A percentile compares a stretch with the other conserved stretches of the same genome.
Evolutionary conservation across 2,329 filamentous ascomycete species (phyloP).

Genomic region (Colletotrichum euphorbiae): DNA sequence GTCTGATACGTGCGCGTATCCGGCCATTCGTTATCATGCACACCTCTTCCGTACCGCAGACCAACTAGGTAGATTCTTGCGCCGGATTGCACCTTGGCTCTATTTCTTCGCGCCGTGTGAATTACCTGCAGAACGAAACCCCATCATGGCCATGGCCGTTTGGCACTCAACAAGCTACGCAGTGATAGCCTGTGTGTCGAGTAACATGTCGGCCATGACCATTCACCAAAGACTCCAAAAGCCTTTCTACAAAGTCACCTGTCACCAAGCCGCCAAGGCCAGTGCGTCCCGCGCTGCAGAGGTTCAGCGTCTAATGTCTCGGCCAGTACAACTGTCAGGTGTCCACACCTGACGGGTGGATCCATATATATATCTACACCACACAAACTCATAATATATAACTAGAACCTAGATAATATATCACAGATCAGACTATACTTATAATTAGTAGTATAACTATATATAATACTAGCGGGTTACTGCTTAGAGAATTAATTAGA

Average conservation of each 20-base stretch:
- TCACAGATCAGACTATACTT: too few species aligned
- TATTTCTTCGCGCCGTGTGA: neutral
- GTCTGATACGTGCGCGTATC: conserved; percentile 8
- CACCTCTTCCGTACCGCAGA: too few species aligned
- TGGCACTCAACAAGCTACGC: neutral
- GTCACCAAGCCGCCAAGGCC: conserved; percentile 4
- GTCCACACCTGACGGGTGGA: too few species aligned
- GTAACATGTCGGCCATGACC: too few species aligned
- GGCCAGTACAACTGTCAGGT: too few species aligned
- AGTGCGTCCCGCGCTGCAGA: conserved; percentile 7
- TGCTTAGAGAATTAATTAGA: too few species aligned
- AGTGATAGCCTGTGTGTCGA: neutral
- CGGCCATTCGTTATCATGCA: neutral
- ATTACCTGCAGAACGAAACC: neutral
- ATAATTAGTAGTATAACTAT: too few species aligned
- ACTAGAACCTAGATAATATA: too few species aligned
- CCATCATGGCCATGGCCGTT: neutral
- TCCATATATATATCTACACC: too few species aligned
- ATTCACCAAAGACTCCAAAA: neutral
- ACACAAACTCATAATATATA: too few species aligned
- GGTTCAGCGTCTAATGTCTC: neutral
- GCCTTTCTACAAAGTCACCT: neutral
- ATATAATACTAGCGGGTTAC: too few species aligned
- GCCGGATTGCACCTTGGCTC: neutral
- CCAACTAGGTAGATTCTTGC: too few species aligned